A percentile compares a stretch with the other conserved stretches of the same genome.
phyloP scores from a whole-genome alignment of 73 alveolate genomes.

The Urostyla sp. region DNA sequence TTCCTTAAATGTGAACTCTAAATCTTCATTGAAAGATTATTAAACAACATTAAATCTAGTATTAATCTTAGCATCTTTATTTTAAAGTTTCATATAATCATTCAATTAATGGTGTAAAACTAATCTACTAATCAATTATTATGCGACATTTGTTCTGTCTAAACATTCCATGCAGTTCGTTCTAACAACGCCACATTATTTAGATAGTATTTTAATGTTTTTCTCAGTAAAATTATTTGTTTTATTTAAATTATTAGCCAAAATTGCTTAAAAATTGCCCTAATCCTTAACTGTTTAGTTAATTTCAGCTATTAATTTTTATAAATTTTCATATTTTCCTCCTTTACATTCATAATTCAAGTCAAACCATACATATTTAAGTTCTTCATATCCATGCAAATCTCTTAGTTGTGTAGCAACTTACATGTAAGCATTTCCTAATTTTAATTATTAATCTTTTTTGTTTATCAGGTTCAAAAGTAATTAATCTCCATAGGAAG shows the following conservation, averaged over 20 bases:
- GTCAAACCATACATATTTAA: conserved; percentile 97
- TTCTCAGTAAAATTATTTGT: conserved; percentile 24
- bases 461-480: conserved; percentile 90
- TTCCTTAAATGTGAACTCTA: conserved; percentile 92
- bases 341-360: conserved; percentile 97
- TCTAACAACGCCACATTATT: conserved; percentile 90
- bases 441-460: conserved; percentile 83
- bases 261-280: conserved; percentile 67
- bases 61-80: conserved; percentile 73
- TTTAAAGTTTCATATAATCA: conserved; percentile 1
- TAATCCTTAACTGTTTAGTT: conserved; percentile 63
- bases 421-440: conserved; percentile 86
- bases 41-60: conserved; percentile 90
- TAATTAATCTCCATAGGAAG: conserved; percentile 78
- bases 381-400: conserved; percentile 56
- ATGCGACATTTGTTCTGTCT: conserved; percentile 97
- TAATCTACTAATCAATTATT: conserved; percentile 88
- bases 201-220: conserved; percentile 18
- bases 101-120: conserved; percentile 72
- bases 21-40: conserved; percentile 80
- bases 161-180: conserved; percentile 98
- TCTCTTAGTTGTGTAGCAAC: conserved; percentile 72
- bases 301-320: conserved; percentile 77
- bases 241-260: conserved; percentile 55
- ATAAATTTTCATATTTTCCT: conserved; percentile 93